Conservation (phyloP, 78 protist genomes). For the Emiliania huxleyi region DNA sequence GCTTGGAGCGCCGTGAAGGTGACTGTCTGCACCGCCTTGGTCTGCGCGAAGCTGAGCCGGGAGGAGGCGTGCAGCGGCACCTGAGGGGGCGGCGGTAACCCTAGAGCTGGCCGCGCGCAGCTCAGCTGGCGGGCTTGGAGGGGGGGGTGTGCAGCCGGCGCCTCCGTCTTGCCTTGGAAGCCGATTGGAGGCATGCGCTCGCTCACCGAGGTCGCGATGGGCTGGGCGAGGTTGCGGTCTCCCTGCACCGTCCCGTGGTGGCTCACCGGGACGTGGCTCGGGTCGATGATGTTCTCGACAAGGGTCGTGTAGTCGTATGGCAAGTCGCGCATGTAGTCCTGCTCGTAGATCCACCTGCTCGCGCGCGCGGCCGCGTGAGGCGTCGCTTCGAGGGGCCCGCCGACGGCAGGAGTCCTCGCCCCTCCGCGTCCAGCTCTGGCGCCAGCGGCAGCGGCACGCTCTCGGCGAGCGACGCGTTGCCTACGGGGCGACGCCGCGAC, state of each 20-base stretch:
- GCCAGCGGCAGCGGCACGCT: not conserved
- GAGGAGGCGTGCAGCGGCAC: no score
- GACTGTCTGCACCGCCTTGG: no score
- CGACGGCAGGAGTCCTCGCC: not conserved
- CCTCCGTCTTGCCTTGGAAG: no score
- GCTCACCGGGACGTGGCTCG: not conserved
- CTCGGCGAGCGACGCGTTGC: not conserved
- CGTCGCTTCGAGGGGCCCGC: not conserved
- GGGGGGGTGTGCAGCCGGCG: no score
- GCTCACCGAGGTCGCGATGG: not conserved
- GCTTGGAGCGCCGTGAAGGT: no score
- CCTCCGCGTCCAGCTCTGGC: not conserved
- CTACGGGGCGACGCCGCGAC: no score
- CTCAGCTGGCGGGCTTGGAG: no score
- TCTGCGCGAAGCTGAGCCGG: no score
- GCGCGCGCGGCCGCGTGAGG: not conserved
- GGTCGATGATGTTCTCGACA: not conserved
- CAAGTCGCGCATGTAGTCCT: not conserved
- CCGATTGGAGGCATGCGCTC: no score
- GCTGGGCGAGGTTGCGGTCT: not conserved
- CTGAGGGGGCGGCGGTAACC: no score
- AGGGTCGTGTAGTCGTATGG: not conserved
- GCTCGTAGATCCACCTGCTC: not conserved
- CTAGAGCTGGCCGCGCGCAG: no score
- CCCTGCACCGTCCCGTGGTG: slow-evolving; percentile 6